Percentiles rank a stretch among this genome's conserved stretches.
Evolutionary conservation across 1,139 yeast genomes (phyloP).

Genomic region (Citeromyces hawaiiensis): DNA sequence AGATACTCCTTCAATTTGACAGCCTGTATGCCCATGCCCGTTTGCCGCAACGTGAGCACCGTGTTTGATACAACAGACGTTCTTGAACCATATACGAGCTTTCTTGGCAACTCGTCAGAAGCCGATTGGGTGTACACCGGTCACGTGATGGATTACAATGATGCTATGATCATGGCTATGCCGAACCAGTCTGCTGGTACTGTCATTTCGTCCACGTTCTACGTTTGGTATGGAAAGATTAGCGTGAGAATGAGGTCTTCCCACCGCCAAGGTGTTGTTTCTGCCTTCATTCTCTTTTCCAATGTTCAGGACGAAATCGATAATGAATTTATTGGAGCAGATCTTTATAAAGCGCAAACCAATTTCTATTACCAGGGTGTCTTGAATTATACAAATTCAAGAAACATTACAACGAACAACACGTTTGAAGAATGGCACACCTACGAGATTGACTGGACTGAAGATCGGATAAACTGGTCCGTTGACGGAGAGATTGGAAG

Average conservation of each 20-base stretch:
- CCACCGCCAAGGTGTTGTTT: conserved; percentile 65
- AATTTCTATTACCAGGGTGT: conserved; percentile 72
- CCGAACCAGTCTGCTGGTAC: conserved; percentile 70
- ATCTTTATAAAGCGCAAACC: conserved; percentile 52
- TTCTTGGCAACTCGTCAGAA: conserved; percentile 58
- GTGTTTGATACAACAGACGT: conserved; percentile 21
- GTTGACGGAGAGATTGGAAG: conserved; percentile 63
- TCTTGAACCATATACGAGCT: conserved; percentile 25
- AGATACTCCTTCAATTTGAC: conserved; percentile 43
- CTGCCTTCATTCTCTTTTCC: conserved; percentile 77
- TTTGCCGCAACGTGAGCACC: conserved; percentile 15
- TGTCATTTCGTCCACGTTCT: conserved; percentile 67
- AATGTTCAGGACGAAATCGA: conserved; percentile 88
- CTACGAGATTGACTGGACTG: conserved; percentile 76
- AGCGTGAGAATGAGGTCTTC: conserved; percentile 61
- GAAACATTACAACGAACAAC: conserved; percentile 24
- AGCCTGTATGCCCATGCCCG: conserved; percentile 55
- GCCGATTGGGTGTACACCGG: conserved; percentile 73
- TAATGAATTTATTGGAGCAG: conserved; percentile 72
- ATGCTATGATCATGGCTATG: conserved; percentile 56
- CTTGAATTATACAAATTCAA: conserved; percentile 51
- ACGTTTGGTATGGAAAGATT: conserved; percentile 80
- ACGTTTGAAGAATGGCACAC: conserved; percentile 64
- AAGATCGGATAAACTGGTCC: conserved; percentile 58
- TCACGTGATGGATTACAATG: conserved; percentile 38